phyloP scores from a whole-genome alignment of 305 asterid genomes.

The Solanum hybrid region DNA sequence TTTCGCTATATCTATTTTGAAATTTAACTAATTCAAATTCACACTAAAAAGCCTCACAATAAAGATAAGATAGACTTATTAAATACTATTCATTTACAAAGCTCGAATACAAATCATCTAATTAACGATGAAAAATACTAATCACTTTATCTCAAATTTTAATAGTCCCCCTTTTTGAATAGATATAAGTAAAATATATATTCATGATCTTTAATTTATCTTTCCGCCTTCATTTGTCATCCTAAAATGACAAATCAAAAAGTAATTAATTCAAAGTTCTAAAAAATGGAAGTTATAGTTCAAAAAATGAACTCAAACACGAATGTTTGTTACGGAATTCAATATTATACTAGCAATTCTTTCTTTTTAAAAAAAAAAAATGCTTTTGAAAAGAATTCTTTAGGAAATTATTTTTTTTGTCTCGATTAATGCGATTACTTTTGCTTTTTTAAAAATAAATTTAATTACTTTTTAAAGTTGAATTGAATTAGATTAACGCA shows the following conservation, averaged over 20 bases:
- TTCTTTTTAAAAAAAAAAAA: background rate
- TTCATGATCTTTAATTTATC: background rate
- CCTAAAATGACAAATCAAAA: background rate
- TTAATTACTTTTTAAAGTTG: background rate
- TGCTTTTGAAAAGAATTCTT: background rate
- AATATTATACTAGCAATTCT: background rate
- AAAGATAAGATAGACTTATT: too few species aligned
- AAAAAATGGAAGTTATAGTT: background rate
- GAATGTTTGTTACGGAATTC: background rate
- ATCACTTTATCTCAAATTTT: background rate
- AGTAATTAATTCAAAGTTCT: background rate
- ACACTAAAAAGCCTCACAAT: fast-evolving
- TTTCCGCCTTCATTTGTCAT: background rate
- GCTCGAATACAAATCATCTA: background rate
- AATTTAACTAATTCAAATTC: too few species aligned
- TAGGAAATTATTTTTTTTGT: background rate
- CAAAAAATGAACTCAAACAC: background rate
- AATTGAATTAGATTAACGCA: background rate
- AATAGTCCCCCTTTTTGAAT: background rate
- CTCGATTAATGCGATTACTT: fast-evolving
- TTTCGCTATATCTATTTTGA: background rate
- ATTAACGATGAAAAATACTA: background rate
- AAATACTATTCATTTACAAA: background rate
- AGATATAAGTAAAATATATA: background rate
- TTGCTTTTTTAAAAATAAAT: fast-evolving